phyloP scores from a whole-genome alignment of 352 stramenopile species.

The Phytophthora pluvialis region DNA sequence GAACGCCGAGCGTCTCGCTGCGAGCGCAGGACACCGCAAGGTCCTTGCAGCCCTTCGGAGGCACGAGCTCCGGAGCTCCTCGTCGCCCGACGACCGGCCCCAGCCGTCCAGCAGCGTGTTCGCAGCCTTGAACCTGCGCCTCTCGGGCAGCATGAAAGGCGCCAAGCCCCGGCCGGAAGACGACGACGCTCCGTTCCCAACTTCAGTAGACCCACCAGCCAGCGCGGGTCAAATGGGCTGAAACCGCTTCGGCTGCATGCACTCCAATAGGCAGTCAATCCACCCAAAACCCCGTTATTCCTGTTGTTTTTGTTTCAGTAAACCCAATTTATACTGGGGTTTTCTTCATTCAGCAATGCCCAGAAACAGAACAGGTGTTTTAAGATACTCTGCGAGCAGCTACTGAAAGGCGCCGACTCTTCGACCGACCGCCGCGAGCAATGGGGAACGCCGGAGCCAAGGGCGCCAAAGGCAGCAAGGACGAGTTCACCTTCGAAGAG shows the following conservation, averaged over 20 bases:
- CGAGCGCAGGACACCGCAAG: conserved; percentile 11
- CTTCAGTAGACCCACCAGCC: not conserved
- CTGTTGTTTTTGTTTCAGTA: not conserved
- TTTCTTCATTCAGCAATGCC: not conserved
- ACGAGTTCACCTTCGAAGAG: conserved; percentile 86
- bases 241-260: conserved; percentile 13
- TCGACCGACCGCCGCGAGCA: not conserved
- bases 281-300: no score
- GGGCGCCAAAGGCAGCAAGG: conserved; percentile 71
- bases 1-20: conserved; percentile 22
- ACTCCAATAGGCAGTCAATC: not conserved
- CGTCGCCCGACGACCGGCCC: not conserved
- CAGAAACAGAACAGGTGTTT: not conserved
- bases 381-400: conserved; percentile 1
- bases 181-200: conserved; percentile 3
- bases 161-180: not conserved
- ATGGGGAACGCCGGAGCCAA: conserved; percentile 67
- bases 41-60: conserved; percentile 16
- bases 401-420: conserved; percentile 6
- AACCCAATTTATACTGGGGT: not conserved
- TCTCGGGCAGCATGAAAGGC: conserved; percentile 1
- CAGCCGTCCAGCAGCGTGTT: conserved; percentile 2
- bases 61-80: conserved; percentile 4
- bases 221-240: not conserved
- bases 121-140: not conserved